Evolutionary conservation across 2,329 filamentous ascomycete genomes (phyloP), one percentile per base, ranked within the genome.

Genomic region (Tolypocladium guangdongense): DNA sequence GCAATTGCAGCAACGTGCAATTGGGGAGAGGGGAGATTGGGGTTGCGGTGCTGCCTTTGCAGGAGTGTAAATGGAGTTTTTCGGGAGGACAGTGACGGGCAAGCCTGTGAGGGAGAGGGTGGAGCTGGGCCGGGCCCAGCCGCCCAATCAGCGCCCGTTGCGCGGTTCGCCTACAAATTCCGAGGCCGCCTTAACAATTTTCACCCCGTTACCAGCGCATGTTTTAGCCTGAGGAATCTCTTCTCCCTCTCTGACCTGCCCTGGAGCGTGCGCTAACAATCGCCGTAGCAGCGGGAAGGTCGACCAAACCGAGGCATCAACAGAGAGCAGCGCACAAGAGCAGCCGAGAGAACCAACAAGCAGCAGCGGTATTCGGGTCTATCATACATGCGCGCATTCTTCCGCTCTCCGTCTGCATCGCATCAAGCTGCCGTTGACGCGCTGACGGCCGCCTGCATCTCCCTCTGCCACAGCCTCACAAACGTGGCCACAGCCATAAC

Each of bases 1-100:
- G 74, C 81, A 84, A 84, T 82, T 83, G 81, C 81, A 77, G 71
- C 70, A 60, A 66, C 66, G 72, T 75, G 78, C 78, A 82, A 82
- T 79, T 81, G 80, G 71, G 67, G 71, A 71, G 78, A 81, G 79
- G 74, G 78, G 77, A 80, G 78, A 78, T 80, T 73, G 72, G 72
- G 71, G 70, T 69, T 71, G 70, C 67, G 69, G 68, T 72, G 71
- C 70, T 75, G 73, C 72, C 73, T 71, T 73, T 73, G 67, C 66
- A 66, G 67, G 63, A 71, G 65, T 70, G 66, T 68, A 70, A 69
- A 70, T 72, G 69, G 68, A 72, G 70, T 64, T 71, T 73, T 74
- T 73, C 64, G 66, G 66, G 63, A 70, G 68, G 66, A 67, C 64
- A 64, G 65, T 63, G 64, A 68, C 66, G 66, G 66, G 65, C 67